Evolutionary conservation across 2,329 filamentous ascomycete genomes (phyloP).

Genomic region (Calonectria honghensis): DNA sequence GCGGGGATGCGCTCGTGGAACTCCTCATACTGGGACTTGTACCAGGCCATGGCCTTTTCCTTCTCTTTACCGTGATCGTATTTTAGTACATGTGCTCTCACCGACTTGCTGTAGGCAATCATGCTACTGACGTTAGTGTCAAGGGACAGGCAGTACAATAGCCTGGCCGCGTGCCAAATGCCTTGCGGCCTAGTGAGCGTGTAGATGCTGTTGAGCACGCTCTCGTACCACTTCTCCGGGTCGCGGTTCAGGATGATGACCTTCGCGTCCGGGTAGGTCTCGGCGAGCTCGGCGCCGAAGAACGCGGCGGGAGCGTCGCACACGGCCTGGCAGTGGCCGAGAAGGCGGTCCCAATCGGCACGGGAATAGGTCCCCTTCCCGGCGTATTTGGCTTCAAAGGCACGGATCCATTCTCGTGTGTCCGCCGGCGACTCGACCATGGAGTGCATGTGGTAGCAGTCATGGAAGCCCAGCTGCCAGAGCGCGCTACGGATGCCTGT

Average conservation of each 20-base stretch:
- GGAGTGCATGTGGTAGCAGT: conserved; percentile 62
- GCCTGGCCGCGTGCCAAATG: conserved; percentile 51
- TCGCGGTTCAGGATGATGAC: conserved; percentile 64
- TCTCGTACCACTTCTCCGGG: conserved; percentile 60
- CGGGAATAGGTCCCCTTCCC: conserved; percentile 58
- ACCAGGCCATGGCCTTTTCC: conserved; percentile 62
- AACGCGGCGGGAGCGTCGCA: conserved; percentile 75
- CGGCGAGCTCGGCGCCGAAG: conserved; percentile 62
- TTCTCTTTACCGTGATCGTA: conserved; percentile 59
- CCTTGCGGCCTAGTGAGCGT: conserved; percentile 50
- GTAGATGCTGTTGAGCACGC: conserved; percentile 57
- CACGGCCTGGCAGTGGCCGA: conserved; percentile 69
- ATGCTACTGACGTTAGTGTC: conserved; percentile 53
- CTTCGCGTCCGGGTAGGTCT: conserved; percentile 60
- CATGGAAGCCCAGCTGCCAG: conserved; percentile 60
- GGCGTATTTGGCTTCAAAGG: conserved; percentile 59
- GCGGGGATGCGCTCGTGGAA: conserved; percentile 59
- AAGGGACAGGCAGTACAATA: conserved; percentile 57
- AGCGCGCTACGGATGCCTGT: conserved; percentile 60
- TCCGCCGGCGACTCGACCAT: conserved; percentile 54
- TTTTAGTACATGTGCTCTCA: conserved; percentile 53
- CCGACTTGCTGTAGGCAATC: conserved; percentile 53
- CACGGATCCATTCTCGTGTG: conserved; percentile 56
- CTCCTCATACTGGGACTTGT: conserved; percentile 61
- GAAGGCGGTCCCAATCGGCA: conserved; percentile 67